A percentile compares a stretch with the other conserved stretches of the same genome.
Evolutionary conservation across 1,284 basidiomycete species (phyloP).

Genomic region (Malassezia japonica): DNA sequence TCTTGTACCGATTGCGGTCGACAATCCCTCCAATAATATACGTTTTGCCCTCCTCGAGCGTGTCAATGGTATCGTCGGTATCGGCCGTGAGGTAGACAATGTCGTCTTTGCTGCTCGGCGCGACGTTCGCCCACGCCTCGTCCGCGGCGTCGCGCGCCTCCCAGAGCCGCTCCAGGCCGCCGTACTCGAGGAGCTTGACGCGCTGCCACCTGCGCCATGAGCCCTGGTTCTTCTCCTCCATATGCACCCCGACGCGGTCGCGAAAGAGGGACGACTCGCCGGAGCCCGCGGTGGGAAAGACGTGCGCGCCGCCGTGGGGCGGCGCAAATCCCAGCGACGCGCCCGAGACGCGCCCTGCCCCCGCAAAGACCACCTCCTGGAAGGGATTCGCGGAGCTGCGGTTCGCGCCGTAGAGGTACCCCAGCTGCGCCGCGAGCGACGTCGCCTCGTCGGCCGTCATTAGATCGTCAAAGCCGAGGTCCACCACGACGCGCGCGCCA

Average conservation of each 20-base stretch:
- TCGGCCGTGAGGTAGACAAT: slow-evolving; percentile 87
- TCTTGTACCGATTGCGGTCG: slow-evolving; percentile 91
- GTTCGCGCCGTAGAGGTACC: slow-evolving; percentile 79
- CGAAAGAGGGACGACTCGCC: slow-evolving; percentile 44
- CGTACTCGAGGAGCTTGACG: slow-evolving; percentile 68
- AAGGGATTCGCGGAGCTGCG: slow-evolving; percentile 65
- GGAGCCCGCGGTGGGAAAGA: slow-evolving; percentile 3
- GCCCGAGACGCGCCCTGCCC: slow-evolving; percentile 50
- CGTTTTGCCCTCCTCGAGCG: slow-evolving; percentile 70
- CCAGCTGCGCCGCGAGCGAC: slow-evolving; percentile 76
- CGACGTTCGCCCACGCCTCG: neutral
- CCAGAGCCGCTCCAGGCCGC: slow-evolving; percentile 28
- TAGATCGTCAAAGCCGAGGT: slow-evolving; percentile 84
- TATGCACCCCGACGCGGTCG: slow-evolving; percentile 60
- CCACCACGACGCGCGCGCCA: slow-evolving; percentile 62
- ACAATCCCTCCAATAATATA: slow-evolving; percentile 95
- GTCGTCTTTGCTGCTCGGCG: slow-evolving; percentile 3
- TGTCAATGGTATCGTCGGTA: slow-evolving; percentile 69
- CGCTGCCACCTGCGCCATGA: slow-evolving; percentile 69
- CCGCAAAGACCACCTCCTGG: slow-evolving; percentile 64
- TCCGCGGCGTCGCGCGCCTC: neutral
- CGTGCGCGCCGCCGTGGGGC: slow-evolving; percentile 3
- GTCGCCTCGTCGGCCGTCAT: slow-evolving; percentile 91
- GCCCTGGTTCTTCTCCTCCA: slow-evolving; percentile 65
- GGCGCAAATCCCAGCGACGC: slow-evolving; percentile 5